Base-by-base conservation (phyloP, 2,329 filamentous ascomycete genomes). In the Coniochaeta hoffmannii region DNA sequence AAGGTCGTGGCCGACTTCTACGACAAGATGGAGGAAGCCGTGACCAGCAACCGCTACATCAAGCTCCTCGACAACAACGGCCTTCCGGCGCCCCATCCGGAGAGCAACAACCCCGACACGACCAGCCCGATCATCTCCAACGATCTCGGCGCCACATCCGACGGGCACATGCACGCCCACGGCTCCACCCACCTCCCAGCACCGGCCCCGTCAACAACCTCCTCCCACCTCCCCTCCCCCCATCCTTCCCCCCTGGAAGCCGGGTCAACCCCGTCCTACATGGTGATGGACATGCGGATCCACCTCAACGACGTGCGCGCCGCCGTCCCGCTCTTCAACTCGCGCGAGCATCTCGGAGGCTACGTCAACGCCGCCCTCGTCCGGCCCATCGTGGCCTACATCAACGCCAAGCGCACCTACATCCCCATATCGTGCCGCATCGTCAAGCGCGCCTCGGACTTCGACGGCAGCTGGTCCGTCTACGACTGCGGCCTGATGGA, bases 1-100 rank as follows among this genome's bases (percentile, higher is more conserved):
- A 97, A 97, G 69, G 91, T 97, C 49, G 89, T 99, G 81, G 87
- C 88, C n/a, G 92, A 97, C 67, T 92, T 99, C 65, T 97, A 97
- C 71, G 93, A 97, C 69, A 89, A 90, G 58, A 83, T 99, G 66
- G 94, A 99, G 72, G 91, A 94, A 44, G 91, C 91, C 0, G 91
- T 97, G 22, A 90, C 87, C 1, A 85, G 87, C 26, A 90, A 90
- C 66, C 82, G 85, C 28, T 85, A 88, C 60, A 70, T 81, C 22
- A 76, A 76, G 41, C 78, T 86, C 53, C 72, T 86, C 5, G 81
- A 82, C 57, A 78, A 76, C 50, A 74, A 71, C 52, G 64, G 65
- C n/a, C 50, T 53, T 8, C 59, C n/a, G n/a, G n/a, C n/a, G n/a
- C n/a, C n/a, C n/a, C n/a, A n/a, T n/a, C n/a, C n/a, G n/a, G 53